Evolutionary conservation across 225 moss, liverwort and hornwort species (phyloP).

Genomic region (Climacium dendroides): DNA sequence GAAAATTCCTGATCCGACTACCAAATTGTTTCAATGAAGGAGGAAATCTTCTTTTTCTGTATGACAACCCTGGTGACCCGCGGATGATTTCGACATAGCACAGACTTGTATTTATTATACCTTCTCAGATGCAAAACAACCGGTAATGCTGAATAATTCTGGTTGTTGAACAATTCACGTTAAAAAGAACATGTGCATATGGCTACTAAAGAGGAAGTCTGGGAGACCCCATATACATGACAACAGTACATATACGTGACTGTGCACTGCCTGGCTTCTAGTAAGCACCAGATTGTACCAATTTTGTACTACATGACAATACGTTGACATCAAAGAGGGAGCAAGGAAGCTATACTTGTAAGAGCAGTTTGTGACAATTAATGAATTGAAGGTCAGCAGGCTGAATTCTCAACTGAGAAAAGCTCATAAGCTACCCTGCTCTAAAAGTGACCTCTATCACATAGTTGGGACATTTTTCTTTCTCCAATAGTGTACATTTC

Average conservation of each 20-base stretch:
- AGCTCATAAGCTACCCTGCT: neutral
- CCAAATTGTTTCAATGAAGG: neutral
- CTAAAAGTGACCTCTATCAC: too few relatives aligned
- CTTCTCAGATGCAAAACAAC: neutral
- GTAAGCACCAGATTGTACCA: neutral
- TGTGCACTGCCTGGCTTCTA: neutral
- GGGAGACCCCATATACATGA: neutral
- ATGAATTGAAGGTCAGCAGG: neutral
- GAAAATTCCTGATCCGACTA: neutral
- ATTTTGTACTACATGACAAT: neutral
- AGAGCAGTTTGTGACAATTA: neutral
- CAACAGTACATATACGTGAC: neutral
- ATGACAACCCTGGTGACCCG: neutral
- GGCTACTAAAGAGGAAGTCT: neutral
- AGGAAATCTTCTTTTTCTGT: neutral
- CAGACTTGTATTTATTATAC: neutral
- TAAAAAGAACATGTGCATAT: neutral
- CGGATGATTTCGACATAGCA: neutral
- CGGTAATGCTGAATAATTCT: neutral
- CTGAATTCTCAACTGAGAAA: neutral
- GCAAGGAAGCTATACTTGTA: neutral
- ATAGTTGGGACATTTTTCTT: too few relatives aligned
- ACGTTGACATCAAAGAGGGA: neutral
- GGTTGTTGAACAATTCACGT: neutral
- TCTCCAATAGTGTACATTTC: too few relatives aligned